Evolutionary conservation across 1,284 basidiomycete genomes (phyloP).

Genomic region (Neonothopanus nambi): DNA sequence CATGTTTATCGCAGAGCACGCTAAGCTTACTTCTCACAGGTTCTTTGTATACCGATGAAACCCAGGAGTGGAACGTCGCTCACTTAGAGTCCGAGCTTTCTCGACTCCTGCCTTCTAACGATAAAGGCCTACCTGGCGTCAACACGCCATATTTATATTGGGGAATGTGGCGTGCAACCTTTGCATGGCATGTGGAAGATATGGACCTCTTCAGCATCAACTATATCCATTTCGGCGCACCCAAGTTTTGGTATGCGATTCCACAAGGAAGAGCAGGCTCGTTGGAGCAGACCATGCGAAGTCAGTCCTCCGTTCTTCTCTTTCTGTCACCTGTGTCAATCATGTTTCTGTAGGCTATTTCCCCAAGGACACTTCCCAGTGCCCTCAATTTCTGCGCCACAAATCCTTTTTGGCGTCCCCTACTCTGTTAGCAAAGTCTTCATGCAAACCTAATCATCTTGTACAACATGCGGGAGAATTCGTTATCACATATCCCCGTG

Average conservation of each 20-base stretch:
- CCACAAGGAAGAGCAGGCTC: conserved; percentile 81
- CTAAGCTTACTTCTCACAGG: conserved; percentile 41
- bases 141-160: conserved; percentile 98
- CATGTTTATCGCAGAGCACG: conserved; percentile 7
- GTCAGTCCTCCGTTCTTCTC: conserved; percentile 40
- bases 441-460: conserved; percentile 84
- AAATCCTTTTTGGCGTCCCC: conserved; percentile 97
- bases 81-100: conserved; percentile 86
- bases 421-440: conserved; percentile 74
- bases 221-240: conserved; percentile 98
- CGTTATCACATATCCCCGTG: conserved; percentile 92
- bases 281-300: conserved; percentile 81
- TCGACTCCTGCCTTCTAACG: conserved; percentile 69
- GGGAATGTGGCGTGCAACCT: conserved; percentile 98
- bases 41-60: conserved; percentile 83
- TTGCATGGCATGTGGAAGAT: conserved; percentile 99
- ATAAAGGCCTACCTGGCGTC: conserved; percentile 85
- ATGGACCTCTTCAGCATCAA: conserved; percentile 99
- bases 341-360: conserved; percentile 67
- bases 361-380: conserved; percentile 80
- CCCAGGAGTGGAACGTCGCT: conserved; percentile 91
- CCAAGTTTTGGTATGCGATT: conserved; percentile 96
- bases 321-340: background rate
- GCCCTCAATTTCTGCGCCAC: conserved; percentile 94
- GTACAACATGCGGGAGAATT: conserved; percentile 94